These are phyloP conservation scores for Mesostigma viride DNA, from an alignment of 139 green algal genomes.

Conservation along the genomic window DNA sequence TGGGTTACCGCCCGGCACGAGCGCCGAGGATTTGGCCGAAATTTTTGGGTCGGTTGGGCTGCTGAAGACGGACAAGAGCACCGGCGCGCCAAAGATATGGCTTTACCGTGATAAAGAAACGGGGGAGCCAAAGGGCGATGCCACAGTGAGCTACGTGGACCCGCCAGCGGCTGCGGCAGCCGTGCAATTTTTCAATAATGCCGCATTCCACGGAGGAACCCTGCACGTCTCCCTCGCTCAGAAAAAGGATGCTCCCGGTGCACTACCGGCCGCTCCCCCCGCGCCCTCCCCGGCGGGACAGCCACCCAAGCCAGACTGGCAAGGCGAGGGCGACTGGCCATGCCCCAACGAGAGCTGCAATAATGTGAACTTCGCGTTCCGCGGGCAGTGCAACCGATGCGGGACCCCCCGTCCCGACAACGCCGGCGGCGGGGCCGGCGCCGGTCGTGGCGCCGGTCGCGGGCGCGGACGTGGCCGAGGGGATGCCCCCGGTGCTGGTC, in stretches of 20 bases:
- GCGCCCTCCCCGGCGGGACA: background rate
- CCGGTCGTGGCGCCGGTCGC: background rate
- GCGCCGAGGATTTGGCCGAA: conserved; percentile 19
- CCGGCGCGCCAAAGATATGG: conserved; percentile 21
- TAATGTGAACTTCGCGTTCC: conserved; percentile 19
- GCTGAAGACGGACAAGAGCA: conserved; percentile 31
- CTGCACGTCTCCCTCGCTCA: conserved; percentile 17
- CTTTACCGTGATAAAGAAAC: conserved; percentile 29
- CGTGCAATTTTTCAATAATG: conserved; percentile 30
- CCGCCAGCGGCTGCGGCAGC: conserved; percentile 18
- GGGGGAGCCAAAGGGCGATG: conserved; percentile 27
- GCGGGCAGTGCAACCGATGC: conserved; percentile 18
- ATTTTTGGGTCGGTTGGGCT: conserved; percentile 26
- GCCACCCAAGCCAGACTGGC: conserved; percentile 5
- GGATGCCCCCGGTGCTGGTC: too few relatives aligned
- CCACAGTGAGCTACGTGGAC: conserved; percentile 29
- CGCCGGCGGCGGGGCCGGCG: background rate
- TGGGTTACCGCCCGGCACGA: conserved; percentile 21
- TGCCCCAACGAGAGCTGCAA: conserved; percentile 8
- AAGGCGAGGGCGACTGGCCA: conserved; percentile 13
- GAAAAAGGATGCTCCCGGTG: background rate
- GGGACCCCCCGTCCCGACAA: background rate
- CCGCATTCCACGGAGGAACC: conserved; percentile 8
- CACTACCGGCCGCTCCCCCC: background rate
- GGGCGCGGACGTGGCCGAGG: background rate